Base-by-base conservation (phyloP, 2,329 filamentous ascomycete genomes). In the Cladophialophora immunda region DNA sequence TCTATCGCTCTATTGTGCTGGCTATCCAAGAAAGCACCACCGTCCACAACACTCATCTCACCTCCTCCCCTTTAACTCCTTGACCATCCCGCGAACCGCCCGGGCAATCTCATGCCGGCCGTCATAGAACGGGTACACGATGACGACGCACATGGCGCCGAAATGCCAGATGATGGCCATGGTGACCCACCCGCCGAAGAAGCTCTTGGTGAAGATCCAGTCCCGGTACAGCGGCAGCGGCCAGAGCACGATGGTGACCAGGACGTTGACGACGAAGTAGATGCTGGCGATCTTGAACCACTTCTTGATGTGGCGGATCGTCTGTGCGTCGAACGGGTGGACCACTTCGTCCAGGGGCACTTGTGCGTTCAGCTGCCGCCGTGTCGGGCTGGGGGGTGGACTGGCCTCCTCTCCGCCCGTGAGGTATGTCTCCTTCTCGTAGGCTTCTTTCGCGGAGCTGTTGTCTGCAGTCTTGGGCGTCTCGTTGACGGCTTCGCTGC, bases 201-300 rank as follows among this genome's bases (percentile, higher is more conserved):
- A 71, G 56, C 52, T 58, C 62, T 66, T 67, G 1, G 34, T 70
- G 62, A 72, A 71, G 56, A 72, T 71, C 27, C 65, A 72, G 65
- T 71, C 68, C 0, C 69, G 54, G 58, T 71, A 71, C 30, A 72
- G 57, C 2, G 71, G 71, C 59, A 72, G 52, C 11, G 69, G 71
- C 71, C 71, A 72, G 25, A 71, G 63, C 50, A 72, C 69, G 59
- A 67, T 67, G 13, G 68, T 71, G 27, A 70, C 67, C n/a, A 71
- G 54, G 17, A 70, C 71, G 11, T 72, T 68, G 15, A 73, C 30
- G n/a, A 71, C 64, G 56, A 71, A 73, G 62, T 68, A 73, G 30
- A 73, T 62, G 45, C 64, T 63, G 25, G 72, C 71, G n/a, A 71
- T 69, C 30, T 68, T 71, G 60, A 69, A 68, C 25, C 70, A 70